Conservation (phyloP, 192 early-diverging fungal genomes). For the Coemansia sp. region DNA sequence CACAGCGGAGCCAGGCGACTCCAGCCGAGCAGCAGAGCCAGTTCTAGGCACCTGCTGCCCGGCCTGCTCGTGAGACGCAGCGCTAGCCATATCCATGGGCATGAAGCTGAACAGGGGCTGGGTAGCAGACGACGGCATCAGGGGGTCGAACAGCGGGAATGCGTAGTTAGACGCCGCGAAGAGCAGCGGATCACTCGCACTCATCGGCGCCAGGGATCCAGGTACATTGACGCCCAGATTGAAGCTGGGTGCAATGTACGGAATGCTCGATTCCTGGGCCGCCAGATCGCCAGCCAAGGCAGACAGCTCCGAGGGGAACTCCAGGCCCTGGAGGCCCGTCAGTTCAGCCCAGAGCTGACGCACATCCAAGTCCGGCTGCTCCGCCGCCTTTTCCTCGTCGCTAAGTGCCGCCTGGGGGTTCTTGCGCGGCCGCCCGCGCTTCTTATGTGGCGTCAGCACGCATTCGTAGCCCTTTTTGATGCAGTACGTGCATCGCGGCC, state of each 20-base stretch:
- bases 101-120: neutral
- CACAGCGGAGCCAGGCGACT: neutral
- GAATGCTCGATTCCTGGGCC: constrained; percentile 15
- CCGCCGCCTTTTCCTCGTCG: too few species aligned
- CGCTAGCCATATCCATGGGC: neutral
- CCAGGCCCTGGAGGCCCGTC: constrained; percentile 35
- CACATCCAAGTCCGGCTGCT: constrained; percentile 29
- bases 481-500: constrained; percentile 54
- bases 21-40: neutral
- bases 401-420: neutral
- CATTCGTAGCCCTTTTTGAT: constrained; percentile 52
- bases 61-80: neutral
- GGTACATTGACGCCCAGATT: constrained; percentile 4
- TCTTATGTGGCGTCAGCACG: constrained; percentile 53
- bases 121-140: neutral
- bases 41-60: neutral
- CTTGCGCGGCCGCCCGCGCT: constrained; percentile 49
- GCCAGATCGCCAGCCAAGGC: constrained; percentile 32
- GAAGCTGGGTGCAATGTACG: constrained; percentile 16
- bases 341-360: constrained; percentile 45
- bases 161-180: constrained; percentile 48
- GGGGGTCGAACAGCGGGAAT: constrained; percentile 22
- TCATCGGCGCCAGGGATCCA: neutral
- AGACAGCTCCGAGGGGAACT: constrained; percentile 39
- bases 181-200: neutral